Percentiles rank a stretch among this genome's conserved stretches.
Evolutionary conservation across 148 eudicot genomes (phyloP).

Genomic region (Vaccinium myrtillus): DNA sequence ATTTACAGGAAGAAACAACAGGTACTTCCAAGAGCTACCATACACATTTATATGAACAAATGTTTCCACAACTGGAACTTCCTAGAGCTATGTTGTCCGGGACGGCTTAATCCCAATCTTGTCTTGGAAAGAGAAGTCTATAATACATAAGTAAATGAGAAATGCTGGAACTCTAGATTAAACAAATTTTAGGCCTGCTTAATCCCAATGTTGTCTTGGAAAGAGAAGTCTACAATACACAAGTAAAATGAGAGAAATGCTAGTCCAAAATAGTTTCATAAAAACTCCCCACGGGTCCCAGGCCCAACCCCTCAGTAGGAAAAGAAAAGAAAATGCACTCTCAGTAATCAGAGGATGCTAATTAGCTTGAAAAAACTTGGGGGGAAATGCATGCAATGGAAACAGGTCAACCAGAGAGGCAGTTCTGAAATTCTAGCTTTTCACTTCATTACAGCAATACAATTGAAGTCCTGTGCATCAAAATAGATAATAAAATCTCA

Average conservation of each 20-base stretch:
- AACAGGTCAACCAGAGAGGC: background rate
- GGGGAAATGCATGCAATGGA: background rate
- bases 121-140: background rate
- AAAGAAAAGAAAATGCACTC: background rate
- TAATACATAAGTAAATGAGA: background rate
- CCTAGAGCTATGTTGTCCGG: background rate
- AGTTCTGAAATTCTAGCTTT: background rate
- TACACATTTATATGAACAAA: no score
- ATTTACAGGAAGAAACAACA: background rate
- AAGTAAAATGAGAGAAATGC: background rate
- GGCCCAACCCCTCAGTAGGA: background rate
- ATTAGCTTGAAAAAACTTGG: background rate
- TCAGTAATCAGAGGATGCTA: background rate
- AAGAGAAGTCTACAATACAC: background rate
- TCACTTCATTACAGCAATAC: background rate
- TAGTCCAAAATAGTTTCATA: background rate
- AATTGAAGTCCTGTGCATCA: slow-evolving; percentile 2
- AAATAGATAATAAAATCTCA: background rate
- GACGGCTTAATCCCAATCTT: background rate
- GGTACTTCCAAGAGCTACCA: background rate
- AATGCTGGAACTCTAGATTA: background rate
- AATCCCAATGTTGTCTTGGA: slow-evolving; percentile 1
- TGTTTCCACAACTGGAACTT: background rate
- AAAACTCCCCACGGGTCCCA: background rate
- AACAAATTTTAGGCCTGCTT: background rate